Evolutionary conservation across 495 filamentous ascomycete species (phyloP), one percentile per base, ranked within the genome.

Genomic region (Talaromyces stipitatus): DNA sequence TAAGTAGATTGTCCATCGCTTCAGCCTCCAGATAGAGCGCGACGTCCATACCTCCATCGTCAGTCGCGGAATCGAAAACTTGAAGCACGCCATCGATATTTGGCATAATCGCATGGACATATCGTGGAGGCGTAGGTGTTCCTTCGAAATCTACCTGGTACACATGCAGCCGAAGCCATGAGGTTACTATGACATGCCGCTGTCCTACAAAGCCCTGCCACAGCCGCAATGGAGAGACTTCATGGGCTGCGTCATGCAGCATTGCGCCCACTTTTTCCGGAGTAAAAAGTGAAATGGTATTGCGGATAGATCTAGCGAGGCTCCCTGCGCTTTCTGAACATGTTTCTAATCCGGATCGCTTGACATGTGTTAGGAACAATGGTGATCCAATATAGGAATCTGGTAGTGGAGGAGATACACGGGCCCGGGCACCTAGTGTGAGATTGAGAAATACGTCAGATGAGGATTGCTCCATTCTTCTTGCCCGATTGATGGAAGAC

Each of bases 81-180:
- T 71, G 65, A 4, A 75, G 60, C n/a, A 72, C 55, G 0, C 73
- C 73, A 56, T 75, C 73, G 50, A 67, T 59, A 27, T 54, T 57
- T 7, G 70, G 67, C 72, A 75, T 75, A 0, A 73, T 56, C 3
- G 64, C 64, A 14, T 72, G 64, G 1, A 73, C 66, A 56, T 69
- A 73, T 18, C 65, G 62, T 53, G 67, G 62, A 9, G 41, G 33
- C 5, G 38, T 28, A 1, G 54, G 45, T 0, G 41, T 61, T 8
- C 52, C 61, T 28, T 57, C 62, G 60, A 77, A 75, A 43, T 72
- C 64, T 3, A 74, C 70, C 51, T 75, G 64, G 23, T 69, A 66
- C 24, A 68, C 65, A n/a, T 60, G 61, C 11, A 63, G 58, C 41
- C 69, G 62, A 2, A 70, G 55, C 73, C 73, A 77, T 0, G 66